Conservation (phyloP, 2,329 filamentous ascomycete species). For the Ceratocystis diversiconidia region DNA sequence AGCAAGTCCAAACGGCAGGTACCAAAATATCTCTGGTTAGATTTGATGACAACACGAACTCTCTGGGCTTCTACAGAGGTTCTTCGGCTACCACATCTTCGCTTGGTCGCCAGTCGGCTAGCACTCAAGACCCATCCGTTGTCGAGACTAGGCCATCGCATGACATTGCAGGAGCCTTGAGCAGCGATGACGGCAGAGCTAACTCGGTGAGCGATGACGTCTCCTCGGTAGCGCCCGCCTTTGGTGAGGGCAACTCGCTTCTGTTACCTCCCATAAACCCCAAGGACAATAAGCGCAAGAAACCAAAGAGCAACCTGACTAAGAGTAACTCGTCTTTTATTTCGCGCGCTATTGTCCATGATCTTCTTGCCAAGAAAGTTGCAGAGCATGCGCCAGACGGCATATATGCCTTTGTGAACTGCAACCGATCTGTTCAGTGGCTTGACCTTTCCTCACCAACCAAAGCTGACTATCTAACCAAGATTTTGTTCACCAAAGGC, state of each 20-base stretch:
- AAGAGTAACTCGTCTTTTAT: constrained; percentile 99
- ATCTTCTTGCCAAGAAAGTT: constrained; percentile 62
- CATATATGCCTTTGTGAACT: constrained; percentile 82
- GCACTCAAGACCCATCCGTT: constrained; percentile 46
- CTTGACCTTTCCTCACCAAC: constrained; percentile 66
- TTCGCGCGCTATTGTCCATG: constrained; percentile 86
- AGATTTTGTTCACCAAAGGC: constrained; percentile 92
- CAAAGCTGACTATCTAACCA: constrained; percentile 82
- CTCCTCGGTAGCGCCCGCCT: constrained; percentile 45
- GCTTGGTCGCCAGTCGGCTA: constrained; percentile 31
- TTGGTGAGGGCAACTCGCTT: constrained; percentile 74
- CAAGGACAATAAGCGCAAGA: constrained; percentile 70
- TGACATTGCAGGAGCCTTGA: constrained; percentile 39
- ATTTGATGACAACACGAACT: constrained; percentile 46
- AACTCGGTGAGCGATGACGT: constrained; percentile 39
- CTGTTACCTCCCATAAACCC: constrained; percentile 43
- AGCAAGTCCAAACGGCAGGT: constrained; percentile 69
- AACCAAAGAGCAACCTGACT: constrained; percentile 95
- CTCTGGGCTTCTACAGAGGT: constrained; percentile 41
- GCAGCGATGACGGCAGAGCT: constrained; percentile 41
- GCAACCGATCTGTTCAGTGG: constrained; percentile 94
- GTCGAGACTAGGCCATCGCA: constrained; percentile 44
- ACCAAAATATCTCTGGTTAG: constrained; percentile 70
- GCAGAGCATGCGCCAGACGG: constrained; percentile 66
- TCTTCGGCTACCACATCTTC: constrained; percentile 37